Base-by-base conservation (phyloP, 164 flowering plant species). In the Nelumbo lutea region DNA sequence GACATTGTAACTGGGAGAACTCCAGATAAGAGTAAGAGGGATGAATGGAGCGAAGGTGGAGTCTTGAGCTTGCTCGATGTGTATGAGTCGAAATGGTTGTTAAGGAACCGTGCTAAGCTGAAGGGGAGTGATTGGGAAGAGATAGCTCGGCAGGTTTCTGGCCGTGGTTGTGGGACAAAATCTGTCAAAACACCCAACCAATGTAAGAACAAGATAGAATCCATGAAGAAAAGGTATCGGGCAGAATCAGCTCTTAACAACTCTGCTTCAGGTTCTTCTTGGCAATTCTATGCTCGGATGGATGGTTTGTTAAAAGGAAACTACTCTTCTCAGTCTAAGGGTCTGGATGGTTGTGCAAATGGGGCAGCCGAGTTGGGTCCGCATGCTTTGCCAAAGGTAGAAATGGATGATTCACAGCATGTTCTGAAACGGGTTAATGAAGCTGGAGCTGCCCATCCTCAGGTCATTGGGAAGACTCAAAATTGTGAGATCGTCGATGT, bases 41-140 rank as follows among this genome's bases (percentile, higher is more conserved):
- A 75, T 57, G 77, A 75, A 58, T 75, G 77, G 77, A 75, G 77
- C 48, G 77, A 75, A 66, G 77, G 74, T 3, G 77, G 77, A 10
- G 77, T 75, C 4, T 3, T 59, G 43, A 61, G 67, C 61, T 55
- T 75, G 50, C 52, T 75, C 2, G 77, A 75, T 40, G 68, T 61
- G 9, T 75, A 75, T 11, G 74, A 75, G 62, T 70, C 77, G 6
- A 75, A 75, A 57, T 75, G 77, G 77, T 9, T 75, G 59, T 68
- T 75, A 15, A 62, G 77, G 39, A 75, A 75, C 57, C 70, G 77
- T 9, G 73, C 77, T 9, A 75, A 75, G 58, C 64, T 75, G 27
- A 75, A 75, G 71, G 77, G 77, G 15, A 70, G 64, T 39, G 77
- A 75, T 56, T 75, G 77, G 77, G 74, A 75, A 14, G 77, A 75